These are phyloP conservation scores for Chamaecyparis obtusa DNA, from an alignment of 75 land plant species.

Conservation along the genomic window DNA sequence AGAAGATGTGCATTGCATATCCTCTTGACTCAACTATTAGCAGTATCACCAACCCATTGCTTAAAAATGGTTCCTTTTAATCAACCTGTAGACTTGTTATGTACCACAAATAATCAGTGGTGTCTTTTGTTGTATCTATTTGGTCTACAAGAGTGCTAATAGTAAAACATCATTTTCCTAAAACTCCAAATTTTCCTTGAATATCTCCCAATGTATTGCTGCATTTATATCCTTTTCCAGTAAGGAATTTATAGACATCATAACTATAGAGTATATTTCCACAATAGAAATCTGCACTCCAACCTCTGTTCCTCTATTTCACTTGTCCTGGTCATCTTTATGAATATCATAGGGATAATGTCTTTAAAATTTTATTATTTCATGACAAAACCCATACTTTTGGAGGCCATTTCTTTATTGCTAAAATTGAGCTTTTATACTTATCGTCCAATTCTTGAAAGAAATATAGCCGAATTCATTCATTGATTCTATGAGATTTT, in stretches of 20 bases:
- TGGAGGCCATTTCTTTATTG: too few relatives aligned
- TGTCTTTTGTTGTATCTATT: slow-evolving; percentile 78
- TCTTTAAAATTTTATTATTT: too few relatives aligned
- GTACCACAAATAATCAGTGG: slow-evolving; percentile 92
- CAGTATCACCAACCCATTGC: slow-evolving; percentile 36
- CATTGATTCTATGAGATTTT: too few relatives aligned
- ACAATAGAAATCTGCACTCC: slow-evolving; percentile 48
- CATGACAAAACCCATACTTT: too few relatives aligned
- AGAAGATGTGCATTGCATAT: slow-evolving; percentile 39
- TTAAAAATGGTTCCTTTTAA: slow-evolving; percentile 51
- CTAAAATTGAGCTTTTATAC: too few relatives aligned
- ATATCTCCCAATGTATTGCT: slow-evolving; percentile 55
- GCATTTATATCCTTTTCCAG: background rate
- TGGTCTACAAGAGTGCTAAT: slow-evolving; percentile 62
- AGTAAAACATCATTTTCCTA: slow-evolving; percentile 55
- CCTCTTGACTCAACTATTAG: slow-evolving; percentile 71
- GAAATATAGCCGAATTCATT: too few relatives aligned
- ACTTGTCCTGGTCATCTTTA: too few relatives aligned
- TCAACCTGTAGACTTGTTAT: slow-evolving; percentile 65
- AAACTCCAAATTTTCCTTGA: slow-evolving; percentile 63
- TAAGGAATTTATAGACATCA: slow-evolving; percentile 19
- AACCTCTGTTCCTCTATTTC: too few relatives aligned
- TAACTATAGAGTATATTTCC: slow-evolving; percentile 53
- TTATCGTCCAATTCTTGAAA: too few relatives aligned
- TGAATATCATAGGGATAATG: too few relatives aligned